Conservation (phyloP, 2,329 filamentous ascomycete genomes). For the Verticillium isaacii region DNA sequence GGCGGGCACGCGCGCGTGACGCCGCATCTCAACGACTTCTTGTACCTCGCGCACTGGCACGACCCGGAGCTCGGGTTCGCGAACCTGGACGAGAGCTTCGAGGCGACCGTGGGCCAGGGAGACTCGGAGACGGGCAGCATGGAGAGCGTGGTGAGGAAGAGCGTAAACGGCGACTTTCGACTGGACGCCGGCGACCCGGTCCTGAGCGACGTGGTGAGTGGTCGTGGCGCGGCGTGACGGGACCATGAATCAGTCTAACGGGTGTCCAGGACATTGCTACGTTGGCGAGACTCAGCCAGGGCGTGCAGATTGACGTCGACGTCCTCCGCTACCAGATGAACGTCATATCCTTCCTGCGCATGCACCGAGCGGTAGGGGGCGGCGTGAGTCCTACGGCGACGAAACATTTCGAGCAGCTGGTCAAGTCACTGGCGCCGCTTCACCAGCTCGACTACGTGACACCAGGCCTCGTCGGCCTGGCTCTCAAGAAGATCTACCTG, state of each 20-base stretch:
- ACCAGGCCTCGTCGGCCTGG: constrained; percentile 77
- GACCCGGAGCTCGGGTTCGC: constrained; percentile 66
- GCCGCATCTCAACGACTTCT: constrained; percentile 68
- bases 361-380: constrained; percentile 78
- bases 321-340: constrained; percentile 83
- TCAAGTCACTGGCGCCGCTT: constrained; percentile 71
- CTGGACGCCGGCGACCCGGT: constrained; percentile 20
- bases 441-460: constrained; percentile 78
- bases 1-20: constrained; percentile 46
- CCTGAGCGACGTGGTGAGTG: constrained; percentile 38
- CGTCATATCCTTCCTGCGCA: constrained; percentile 77
- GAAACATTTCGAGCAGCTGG: constrained; percentile 66
- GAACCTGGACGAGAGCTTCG: constrained; percentile 62
- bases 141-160: constrained; percentile 40
- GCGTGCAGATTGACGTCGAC: constrained; percentile 67
- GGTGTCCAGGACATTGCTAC: constrained; percentile 48
- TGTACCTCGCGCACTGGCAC: constrained; percentile 87
- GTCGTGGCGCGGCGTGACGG: neutral
- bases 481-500: constrained; percentile 79
- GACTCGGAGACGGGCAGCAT: constrained; percentile 27
- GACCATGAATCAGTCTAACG: neutral
- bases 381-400: constrained; percentile 77
- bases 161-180: constrained; percentile 13
- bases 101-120: constrained; percentile 20
- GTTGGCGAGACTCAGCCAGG: constrained; percentile 53